A percentile compares a stretch with the other conserved stretches of the same genome.
These are phyloP conservation scores for Cicer cuneatum DNA, from an alignment of 306 rosid species.

Conservation along the genomic window DNA sequence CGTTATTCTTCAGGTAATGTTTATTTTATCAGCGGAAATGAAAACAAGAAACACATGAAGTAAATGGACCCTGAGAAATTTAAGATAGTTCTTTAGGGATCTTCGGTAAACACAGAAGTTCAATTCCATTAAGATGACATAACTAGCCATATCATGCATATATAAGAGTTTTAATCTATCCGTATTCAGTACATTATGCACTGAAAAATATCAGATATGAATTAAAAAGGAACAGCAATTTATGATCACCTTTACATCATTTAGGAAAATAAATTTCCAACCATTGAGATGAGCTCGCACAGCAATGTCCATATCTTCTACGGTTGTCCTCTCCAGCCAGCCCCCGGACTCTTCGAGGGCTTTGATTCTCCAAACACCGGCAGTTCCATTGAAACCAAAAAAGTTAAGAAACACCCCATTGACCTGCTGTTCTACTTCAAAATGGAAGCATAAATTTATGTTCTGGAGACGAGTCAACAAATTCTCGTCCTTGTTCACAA, in stretches of 20 bases:
- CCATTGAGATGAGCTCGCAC: constrained; percentile 96
- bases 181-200: background rate
- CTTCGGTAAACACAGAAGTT: constrained; percentile 11
- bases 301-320: constrained; percentile 97
- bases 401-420: constrained; percentile 88
- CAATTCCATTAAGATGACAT: background rate
- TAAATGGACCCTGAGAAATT: background rate
- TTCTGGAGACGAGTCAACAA: constrained; percentile 96
- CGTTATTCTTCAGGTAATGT: too few relatives aligned
- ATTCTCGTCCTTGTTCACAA: constrained; percentile 93
- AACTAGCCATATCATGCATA: constrained; percentile 18
- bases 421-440: constrained; percentile 98
- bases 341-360: constrained; percentile 96
- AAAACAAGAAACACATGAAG: too few relatives aligned
- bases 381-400: constrained; percentile 98
- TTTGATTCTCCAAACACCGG: constrained; percentile 98
- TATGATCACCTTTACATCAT: constrained; percentile 86
- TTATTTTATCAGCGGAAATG: too few relatives aligned
- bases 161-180: background rate
- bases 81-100: constrained; percentile 11
- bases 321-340: constrained; percentile 95
- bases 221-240: background rate
- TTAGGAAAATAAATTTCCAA: constrained; percentile 90
- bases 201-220: constrained; percentile 22
- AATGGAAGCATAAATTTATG: constrained; percentile 92